A percentile compares a stretch with the other conserved stretches of the same genome.
Evolutionary conservation across 108 stramenopile genomes (phyloP).

Genomic region (Skeletonema marinoi): DNA sequence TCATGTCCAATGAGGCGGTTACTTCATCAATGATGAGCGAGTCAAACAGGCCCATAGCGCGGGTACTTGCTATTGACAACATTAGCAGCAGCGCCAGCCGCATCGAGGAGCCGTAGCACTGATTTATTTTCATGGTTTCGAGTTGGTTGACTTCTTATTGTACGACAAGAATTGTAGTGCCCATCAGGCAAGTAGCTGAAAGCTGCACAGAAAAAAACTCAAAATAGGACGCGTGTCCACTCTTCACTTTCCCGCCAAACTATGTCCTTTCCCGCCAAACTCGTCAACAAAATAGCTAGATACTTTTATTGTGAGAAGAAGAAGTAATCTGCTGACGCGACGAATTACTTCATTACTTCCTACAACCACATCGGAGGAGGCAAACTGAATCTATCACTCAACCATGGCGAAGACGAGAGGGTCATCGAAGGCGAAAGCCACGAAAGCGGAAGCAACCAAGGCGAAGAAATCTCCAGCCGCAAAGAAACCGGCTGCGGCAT

Average conservation of each 20-base stretch:
- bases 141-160: too few species aligned
- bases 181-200: too few species aligned
- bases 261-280: too few species aligned
- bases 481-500: not conserved
- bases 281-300: too few species aligned
- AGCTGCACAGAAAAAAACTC: too few species aligned
- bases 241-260: too few species aligned
- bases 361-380: not conserved
- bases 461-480: constrained; percentile 11
- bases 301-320: too few species aligned
- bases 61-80: not conserved
- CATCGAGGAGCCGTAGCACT: not conserved
- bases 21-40: not conserved
- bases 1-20: not conserved
- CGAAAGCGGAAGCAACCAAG: constrained; percentile 38
- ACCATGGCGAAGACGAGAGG: constrained; percentile 36
- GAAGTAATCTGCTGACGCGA: too few species aligned
- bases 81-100: not conserved
- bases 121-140: constrained; percentile 3
- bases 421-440: constrained; percentile 22
- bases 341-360: too few species aligned
- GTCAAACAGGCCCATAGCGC: not conserved
- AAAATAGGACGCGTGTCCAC: too few species aligned
- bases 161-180: too few species aligned
- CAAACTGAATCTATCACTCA: not conserved